phyloP scores from a whole-genome alignment of 345 rosid species.

The Brassica rapa region DNA sequence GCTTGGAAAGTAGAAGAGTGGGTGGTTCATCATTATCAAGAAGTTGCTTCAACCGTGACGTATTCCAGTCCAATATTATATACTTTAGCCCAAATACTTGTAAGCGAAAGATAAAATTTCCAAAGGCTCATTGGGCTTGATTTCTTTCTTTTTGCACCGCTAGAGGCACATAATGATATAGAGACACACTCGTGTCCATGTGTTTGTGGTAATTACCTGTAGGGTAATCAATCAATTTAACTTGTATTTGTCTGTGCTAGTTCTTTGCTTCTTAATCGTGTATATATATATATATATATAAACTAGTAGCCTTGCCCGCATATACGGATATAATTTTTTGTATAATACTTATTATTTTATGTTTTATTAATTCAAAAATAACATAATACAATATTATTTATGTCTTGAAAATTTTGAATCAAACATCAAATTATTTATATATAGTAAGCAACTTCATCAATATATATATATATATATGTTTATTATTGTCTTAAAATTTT shows the following conservation, averaged over 20 bases:
- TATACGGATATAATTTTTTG: no score
- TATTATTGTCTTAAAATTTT: no score
- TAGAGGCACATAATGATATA: background rate
- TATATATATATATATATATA: no score
- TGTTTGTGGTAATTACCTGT: background rate
- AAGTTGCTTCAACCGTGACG: background rate
- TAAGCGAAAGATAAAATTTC: background rate
- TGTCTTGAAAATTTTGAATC: no score
- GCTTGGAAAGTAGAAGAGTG: conserved; percentile 52
- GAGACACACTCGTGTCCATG: background rate
- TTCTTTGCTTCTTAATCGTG: background rate
- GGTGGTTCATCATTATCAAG: conserved; percentile 14
- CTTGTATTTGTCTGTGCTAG: background rate
- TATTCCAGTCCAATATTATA: background rate
- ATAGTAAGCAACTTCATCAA: no score
- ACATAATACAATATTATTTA: no score
- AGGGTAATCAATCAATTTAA: no score
- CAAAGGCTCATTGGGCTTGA: background rate
- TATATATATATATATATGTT: no score
- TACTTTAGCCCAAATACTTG: background rate
- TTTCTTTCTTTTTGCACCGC: background rate
- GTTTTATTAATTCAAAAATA: no score
- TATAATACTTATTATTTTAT: no score
- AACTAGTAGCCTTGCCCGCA: no score
- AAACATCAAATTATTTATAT: no score